Percentiles rank a stretch among this genome's conserved stretches.
These are phyloP conservation scores for Elsinoe perseae DNA, from an alignment of 2,329 filamentous ascomycete genomes.

Conservation along the genomic window DNA sequence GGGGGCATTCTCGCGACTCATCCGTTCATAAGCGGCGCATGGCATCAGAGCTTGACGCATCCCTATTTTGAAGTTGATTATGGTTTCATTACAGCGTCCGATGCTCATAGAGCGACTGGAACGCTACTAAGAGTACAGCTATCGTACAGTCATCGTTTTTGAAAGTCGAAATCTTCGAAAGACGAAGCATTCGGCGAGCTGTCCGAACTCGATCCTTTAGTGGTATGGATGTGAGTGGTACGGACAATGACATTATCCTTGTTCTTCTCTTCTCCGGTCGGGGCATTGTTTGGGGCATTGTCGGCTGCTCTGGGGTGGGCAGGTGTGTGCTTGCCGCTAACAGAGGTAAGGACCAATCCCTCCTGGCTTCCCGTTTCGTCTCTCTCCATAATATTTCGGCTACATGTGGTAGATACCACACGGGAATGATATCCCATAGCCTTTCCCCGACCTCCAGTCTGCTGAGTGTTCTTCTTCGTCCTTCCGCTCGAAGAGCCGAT, in stretches of 20 bases:
- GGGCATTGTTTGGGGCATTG: too few relatives aligned
- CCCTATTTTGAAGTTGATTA: not conserved
- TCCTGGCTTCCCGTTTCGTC: conserved; percentile 7
- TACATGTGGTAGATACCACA: conserved; percentile 3
- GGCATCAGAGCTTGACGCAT: not conserved
- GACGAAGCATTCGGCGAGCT: conserved; percentile 8
- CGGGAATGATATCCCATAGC: conserved; percentile 2
- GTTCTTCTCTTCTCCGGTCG: not conserved
- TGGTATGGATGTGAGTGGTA: conserved; percentile 2
- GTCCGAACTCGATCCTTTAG: not conserved
- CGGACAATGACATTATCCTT: conserved; percentile 10
- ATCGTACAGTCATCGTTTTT: conserved; percentile 1
- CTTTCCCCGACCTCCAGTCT: not conserved
- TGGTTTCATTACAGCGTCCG: not conserved
- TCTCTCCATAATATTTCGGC: conserved; percentile 1
- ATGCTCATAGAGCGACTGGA: not conserved
- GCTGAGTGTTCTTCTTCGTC: conserved; percentile 3
- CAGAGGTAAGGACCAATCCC: not conserved
- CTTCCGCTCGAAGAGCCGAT: conserved; percentile 5
- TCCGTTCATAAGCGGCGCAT: too few relatives aligned
- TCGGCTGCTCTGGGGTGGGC: not conserved
- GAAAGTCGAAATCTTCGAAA: conserved; percentile 3
- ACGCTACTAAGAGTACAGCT: not conserved
- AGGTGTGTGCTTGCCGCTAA: not conserved
- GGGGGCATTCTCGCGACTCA: too few relatives aligned